Evolutionary conservation across 2,329 filamentous ascomycete species (phyloP).

Genomic region (Neopestalotiopsis sp.): DNA sequence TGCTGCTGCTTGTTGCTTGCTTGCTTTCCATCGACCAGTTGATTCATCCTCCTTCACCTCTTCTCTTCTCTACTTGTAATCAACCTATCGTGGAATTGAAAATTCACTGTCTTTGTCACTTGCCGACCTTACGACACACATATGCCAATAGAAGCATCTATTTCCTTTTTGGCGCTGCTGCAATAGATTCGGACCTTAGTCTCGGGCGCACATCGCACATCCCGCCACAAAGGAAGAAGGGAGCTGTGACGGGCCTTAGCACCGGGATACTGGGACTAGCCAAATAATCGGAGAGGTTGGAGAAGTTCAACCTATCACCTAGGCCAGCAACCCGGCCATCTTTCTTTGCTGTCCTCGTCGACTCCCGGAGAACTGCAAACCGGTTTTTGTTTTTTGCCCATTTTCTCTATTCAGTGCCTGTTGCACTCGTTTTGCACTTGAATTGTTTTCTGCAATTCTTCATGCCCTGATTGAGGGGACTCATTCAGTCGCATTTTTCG

Average conservation of each 20-base stretch:
- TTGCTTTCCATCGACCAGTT: not conserved
- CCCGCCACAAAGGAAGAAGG: conserved; percentile 1
- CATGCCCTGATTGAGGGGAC: not conserved
- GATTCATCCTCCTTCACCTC: conserved; percentile 11
- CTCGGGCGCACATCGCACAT: conserved; percentile 18
- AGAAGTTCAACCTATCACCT: not conserved
- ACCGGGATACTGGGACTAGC: conserved; percentile 9
- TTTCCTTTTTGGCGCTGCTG: conserved; percentile 21
- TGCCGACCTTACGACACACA: not conserved
- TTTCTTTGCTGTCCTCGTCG: not conserved
- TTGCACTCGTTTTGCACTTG: not conserved
- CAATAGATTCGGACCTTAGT: not conserved
- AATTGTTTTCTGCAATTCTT: not conserved
- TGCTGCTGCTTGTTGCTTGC: not conserved
- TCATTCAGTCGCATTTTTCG: conserved; percentile 7
- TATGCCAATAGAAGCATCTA: conserved; percentile 16
- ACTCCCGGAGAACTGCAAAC: conserved; percentile 20
- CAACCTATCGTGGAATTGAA: conserved; percentile 4
- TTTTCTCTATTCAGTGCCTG: conserved; percentile 10
- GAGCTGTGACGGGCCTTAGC: conserved; percentile 6
- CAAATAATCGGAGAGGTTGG: conserved; percentile 16
- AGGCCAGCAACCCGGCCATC: not conserved
- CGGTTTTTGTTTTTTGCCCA: conserved; percentile 14
- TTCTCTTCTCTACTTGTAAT: not conserved
- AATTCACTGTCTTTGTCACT: conserved; percentile 4